Evolutionary conservation across 306 rosid genomes (phyloP).

Genomic region (Quercus robur): DNA sequence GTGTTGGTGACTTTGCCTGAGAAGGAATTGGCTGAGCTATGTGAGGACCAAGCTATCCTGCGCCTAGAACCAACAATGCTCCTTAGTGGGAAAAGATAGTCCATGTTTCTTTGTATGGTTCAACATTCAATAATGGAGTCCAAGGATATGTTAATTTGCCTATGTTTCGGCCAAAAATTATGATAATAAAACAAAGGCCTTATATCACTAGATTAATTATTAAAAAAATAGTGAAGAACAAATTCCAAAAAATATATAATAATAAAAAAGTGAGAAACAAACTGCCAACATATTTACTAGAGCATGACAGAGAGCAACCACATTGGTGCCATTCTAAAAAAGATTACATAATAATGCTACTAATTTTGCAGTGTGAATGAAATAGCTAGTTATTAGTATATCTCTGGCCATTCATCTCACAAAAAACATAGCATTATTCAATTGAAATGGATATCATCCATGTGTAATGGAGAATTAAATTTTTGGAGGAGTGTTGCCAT

Average conservation of each 20-base stretch:
- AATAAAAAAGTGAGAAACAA: too few species aligned
- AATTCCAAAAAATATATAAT: too few species aligned
- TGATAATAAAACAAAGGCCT: too few species aligned
- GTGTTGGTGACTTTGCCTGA: slow-evolving; percentile 51
- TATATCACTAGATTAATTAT: too few species aligned
- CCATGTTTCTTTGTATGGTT: neutral
- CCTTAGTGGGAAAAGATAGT: slow-evolving; percentile 18
- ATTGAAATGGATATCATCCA: neutral
- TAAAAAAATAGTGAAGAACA: too few species aligned
- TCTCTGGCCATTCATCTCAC: neutral
- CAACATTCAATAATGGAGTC: neutral
- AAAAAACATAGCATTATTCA: neutral
- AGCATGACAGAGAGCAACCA: too few species aligned
- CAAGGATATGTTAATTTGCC: neutral
- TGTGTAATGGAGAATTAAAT: neutral
- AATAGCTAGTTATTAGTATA: neutral
- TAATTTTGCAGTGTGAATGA: too few species aligned
- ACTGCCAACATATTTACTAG: too few species aligned
- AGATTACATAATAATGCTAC: too few species aligned
- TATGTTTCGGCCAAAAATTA: neutral
- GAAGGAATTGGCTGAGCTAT: slow-evolving; percentile 33
- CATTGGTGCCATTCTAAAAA: too few species aligned
- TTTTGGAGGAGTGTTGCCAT: slow-evolving; percentile 54
- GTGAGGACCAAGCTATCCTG: slow-evolving; percentile 42
- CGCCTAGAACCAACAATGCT: slow-evolving; percentile 32